Evolutionary conservation across 2,329 filamentous ascomycete genomes (phyloP).

Genomic region (Trichoderma endophyticum): DNA sequence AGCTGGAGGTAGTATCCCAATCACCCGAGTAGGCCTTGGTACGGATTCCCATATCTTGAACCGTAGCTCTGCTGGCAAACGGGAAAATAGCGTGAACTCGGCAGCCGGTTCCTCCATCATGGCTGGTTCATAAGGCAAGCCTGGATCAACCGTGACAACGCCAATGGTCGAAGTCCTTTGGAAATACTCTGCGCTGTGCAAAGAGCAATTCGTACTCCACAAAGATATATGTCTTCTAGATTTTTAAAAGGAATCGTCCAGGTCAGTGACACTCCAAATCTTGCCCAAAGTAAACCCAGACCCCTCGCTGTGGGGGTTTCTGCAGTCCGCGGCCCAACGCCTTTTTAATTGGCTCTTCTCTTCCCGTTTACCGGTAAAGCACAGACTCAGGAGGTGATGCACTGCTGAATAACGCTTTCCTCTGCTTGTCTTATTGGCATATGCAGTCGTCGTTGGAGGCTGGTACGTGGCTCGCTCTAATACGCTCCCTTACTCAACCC

Average conservation of each 20-base stretch:
- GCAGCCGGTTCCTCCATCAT: background rate
- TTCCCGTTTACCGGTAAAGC: background rate
- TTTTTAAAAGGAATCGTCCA: background rate
- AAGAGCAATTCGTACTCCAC: background rate
- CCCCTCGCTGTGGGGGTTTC: background rate
- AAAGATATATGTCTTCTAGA: background rate
- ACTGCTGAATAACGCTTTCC: background rate
- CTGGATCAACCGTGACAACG: background rate
- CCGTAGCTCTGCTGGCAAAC: background rate
- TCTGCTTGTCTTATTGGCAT: background rate
- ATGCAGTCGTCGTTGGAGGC: background rate
- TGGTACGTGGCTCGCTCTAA: background rate
- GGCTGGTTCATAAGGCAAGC: background rate
- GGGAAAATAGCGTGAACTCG: background rate
- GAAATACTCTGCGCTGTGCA: background rate
- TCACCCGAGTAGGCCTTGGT: background rate
- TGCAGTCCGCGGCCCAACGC: background rate
- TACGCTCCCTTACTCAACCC: background rate
- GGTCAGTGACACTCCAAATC: background rate
- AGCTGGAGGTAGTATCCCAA: background rate
- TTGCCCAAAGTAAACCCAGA: background rate
- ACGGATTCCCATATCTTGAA: conserved; percentile 9
- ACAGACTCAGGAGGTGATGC: background rate
- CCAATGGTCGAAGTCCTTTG: background rate
- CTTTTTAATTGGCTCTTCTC: background rate